Conservation (phyloP, 2,329 filamentous ascomycete genomes). For the Botryotinia globosa region DNA sequence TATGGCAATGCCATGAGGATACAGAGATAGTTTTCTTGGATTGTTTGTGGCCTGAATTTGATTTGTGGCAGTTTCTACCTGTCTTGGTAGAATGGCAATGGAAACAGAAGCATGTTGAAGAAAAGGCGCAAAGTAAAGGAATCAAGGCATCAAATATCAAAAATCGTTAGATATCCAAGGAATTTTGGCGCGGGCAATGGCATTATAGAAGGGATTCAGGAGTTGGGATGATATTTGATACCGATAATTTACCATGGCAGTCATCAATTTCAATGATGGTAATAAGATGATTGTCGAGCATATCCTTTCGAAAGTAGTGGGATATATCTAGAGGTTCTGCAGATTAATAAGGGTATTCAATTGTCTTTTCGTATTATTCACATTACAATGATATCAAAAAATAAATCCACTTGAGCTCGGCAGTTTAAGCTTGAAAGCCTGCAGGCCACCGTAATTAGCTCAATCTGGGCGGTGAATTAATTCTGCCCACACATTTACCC, state of each 20-base stretch:
- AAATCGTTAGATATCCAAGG: conserved; percentile 22
- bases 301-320: not conserved
- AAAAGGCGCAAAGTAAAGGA: conserved; percentile 28
- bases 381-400: not conserved
- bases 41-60: conserved; percentile 94
- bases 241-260: not conserved
- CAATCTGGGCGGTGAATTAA: conserved; percentile 5
- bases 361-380: not conserved
- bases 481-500: conserved; percentile 19
- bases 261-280: not conserved
- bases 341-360: not conserved
- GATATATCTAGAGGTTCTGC: not conserved
- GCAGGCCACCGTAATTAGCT: conserved; percentile 7
- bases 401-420: conserved; percentile 10
- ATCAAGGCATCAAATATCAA: conserved; percentile 28
- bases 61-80: conserved; percentile 88
- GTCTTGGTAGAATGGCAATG: conserved; percentile 89
- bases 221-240: conserved; percentile 5
- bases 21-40: conserved; percentile 91
- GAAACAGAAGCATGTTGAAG: conserved; percentile 44
- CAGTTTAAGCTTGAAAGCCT: conserved; percentile 16
- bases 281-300: not conserved
- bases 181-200: not conserved
- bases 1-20: conserved; percentile 94
- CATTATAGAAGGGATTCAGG: not conserved